Evolutionary conservation across 176 grass and related monocot species (phyloP).

Genomic region (Oryza glaberrima): DNA sequence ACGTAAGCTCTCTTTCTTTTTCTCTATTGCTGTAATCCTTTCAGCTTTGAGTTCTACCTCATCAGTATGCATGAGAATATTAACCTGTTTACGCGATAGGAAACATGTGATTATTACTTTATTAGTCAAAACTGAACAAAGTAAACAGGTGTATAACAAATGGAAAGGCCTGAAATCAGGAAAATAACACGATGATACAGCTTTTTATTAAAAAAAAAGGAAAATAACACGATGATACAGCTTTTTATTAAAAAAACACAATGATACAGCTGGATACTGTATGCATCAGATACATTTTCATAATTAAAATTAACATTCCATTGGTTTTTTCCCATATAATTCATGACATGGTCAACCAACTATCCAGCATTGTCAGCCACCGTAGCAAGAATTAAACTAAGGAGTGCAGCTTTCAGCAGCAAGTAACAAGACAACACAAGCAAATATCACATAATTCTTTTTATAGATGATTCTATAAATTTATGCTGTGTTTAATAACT

Average conservation of each 20-base stretch:
- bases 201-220: too few species aligned
- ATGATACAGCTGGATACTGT: neutral
- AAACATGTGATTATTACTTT: neutral
- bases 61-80: constrained; percentile 83
- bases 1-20: constrained; percentile 33
- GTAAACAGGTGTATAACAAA: neutral
- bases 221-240: neutral
- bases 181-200: neutral
- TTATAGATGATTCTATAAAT: neutral
- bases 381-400: neutral
- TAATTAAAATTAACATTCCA: neutral
- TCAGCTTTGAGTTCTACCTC: constrained; percentile 46
- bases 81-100: constrained; percentile 55
- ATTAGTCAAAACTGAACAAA: neutral
- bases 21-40: constrained; percentile 48
- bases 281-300: neutral
- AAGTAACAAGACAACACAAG: neutral
- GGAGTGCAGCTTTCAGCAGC: neutral
- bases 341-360: neutral
- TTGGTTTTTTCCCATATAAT: neutral
- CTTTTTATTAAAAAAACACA: too few species aligned
- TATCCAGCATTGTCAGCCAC: neutral
- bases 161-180: neutral
- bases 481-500: neutral
- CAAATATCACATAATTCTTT: neutral